Evolutionary conservation across 139 green algal genomes (phyloP).

Genomic region (Tetradesmus obliquus): DNA sequence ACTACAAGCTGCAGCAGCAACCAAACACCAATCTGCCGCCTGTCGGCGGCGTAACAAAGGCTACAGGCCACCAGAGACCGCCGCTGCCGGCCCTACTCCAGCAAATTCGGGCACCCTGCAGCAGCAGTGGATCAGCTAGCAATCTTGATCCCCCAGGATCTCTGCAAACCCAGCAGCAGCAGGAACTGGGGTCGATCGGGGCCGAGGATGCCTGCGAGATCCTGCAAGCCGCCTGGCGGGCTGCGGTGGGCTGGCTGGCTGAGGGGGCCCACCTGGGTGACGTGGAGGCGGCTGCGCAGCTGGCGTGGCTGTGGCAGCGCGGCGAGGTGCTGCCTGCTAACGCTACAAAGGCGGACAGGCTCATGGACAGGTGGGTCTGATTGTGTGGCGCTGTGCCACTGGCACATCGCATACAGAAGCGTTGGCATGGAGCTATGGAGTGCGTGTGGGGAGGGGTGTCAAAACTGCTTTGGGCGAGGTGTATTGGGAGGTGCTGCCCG

Average conservation of each 20-base stretch:
- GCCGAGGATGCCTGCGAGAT: background rate
- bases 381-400: background rate
- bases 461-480: too few species aligned
- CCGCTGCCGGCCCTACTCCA: background rate
- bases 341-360: background rate
- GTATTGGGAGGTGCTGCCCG: background rate
- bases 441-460: background rate
- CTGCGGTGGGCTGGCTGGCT: background rate
- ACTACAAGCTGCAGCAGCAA: background rate
- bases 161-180: background rate
- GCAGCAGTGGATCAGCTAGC: background rate
- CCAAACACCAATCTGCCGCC: background rate
- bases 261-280: background rate
- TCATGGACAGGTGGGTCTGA: background rate
- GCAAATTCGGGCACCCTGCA: background rate
- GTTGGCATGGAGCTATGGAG: background rate
- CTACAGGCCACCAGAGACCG: background rate
- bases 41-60: background rate
- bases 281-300: background rate
- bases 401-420: background rate
- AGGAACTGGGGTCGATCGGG: background rate
- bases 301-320: background rate
- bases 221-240: background rate
- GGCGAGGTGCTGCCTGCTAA: background rate
- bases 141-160: too few species aligned